Base-by-base conservation (phyloP, 257 asterid species). In the Forsythia viridissima region DNA sequence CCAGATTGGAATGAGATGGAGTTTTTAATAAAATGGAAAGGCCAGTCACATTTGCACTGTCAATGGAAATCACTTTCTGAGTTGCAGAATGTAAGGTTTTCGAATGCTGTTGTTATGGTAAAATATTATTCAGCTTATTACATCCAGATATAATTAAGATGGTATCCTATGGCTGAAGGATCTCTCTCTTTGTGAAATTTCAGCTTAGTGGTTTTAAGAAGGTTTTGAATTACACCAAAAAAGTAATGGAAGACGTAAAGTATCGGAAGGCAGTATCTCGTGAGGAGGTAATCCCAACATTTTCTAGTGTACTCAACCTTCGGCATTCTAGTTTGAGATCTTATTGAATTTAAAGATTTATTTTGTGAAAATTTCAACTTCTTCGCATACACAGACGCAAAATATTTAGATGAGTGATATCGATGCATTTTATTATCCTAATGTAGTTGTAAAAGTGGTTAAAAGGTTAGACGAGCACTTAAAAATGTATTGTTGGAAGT, bases 171-270 rank as follows among this genome's bases (percentile, higher is more conserved):
- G 79, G 65, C 74, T 75, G 76, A 84, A 81, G 65, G 68, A 66
- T 75, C 44, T 52, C 34, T 79, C 39, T 70, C 39, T 70, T 48
- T 81, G 72, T 88, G 74, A 75, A 82, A 85, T 82, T 86, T 85
- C 97, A 96, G 99, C 98, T 93, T 81, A 96, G 97, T 89, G 99
- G 99, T 75, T 96, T 91, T 86, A 96, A 96, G 89, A 96, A 96
- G 93, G 99, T 96, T 77, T 79, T 96, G 88, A 96, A 96, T 85
- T 96, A 92, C 86, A 89, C 96, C 78, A 93, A 93, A 85, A 96
- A 85, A 78, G 97, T 93, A 77, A 88, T 77, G 82, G 98, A 91
- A 81, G 99, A 96, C 79, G 94, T 93, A 71, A 92, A 83, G 85
- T 89, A 93, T 84, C 92, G 99, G 83, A 92, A 84, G 87, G 76